Base-by-base conservation (phyloP, 352 stramenopile genomes). In the Pythium rhizo-oryzae region DNA sequence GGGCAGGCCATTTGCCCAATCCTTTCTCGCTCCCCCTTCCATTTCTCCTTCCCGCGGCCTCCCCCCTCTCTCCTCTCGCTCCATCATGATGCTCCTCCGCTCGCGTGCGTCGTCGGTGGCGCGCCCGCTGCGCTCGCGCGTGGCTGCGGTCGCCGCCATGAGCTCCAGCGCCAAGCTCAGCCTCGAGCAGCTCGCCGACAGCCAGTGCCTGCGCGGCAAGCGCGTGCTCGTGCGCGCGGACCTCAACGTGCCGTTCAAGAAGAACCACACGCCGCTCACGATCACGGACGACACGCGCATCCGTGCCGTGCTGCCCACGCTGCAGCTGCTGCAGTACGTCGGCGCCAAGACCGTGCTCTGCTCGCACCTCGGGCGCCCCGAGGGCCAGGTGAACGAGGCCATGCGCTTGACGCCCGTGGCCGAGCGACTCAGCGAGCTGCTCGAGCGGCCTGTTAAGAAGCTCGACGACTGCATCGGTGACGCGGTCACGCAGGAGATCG, bases 181-280 rank as follows among this genome's bases (percentile, higher is more conserved):
- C 56, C 66, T 95, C 39, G 76, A 95, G 49, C 57, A 91, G 58
- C 76, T 94, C 44, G 69, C 76, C 46, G 71, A 86, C 61, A 81
- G 76, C 39, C 74, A 85, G 59, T 86, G 74, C 67, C 84, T 98
- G 56, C 93, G 96, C 76, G 96, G 94, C 73, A 98, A 98, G 80
- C 98, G 97, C 58, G 97, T 99, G 57, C 84, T 99, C 49, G 93
- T 99, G 47, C 93, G 98, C 68, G 98, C 96, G 44, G 98, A 99
- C 84, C 91, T 99, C 54, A 99, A 99, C 80, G 98, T 99, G 60
- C 98, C 98, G n/a, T 92, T 99, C 70, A 81, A 87, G 74, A 96
- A 96, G 76, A 84, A 90, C 64, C 63, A 76, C 68, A 89, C 80
- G 75, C 96, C 97, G 71, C 79, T 88, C 23, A 96, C 75, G 23